phyloP scores from a whole-genome alignment of 805 yeast species.

The Candida jianshihensis region DNA sequence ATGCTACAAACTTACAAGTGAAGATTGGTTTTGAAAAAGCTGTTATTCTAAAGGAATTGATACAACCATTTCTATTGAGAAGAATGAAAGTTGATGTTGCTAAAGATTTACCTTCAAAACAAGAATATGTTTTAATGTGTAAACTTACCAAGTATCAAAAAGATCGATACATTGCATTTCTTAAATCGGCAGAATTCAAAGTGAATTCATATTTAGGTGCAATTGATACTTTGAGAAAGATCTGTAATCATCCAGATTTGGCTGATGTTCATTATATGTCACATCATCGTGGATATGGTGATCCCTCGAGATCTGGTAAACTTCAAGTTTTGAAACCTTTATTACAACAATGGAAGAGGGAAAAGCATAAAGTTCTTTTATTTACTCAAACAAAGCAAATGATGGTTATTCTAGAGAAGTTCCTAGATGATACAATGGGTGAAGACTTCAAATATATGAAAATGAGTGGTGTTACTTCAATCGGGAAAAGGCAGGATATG shows the following conservation, averaged over 20 bases:
- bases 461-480: conserved; percentile 94
- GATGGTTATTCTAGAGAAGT: conserved; percentile 78
- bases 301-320: conserved; percentile 69
- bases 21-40: conserved; percentile 97
- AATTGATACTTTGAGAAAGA: conserved; percentile 82
- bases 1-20: conserved; percentile 92
- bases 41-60: conserved; percentile 76
- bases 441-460: conserved; percentile 49
- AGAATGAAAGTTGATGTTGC: conserved; percentile 93
- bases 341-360: conserved; percentile 65
- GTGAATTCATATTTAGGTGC: conserved; percentile 79
- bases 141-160: conserved; percentile 73
- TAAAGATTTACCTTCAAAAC: conserved; percentile 85
- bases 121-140: conserved; percentile 91
- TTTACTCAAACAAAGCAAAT: conserved; percentile 92
- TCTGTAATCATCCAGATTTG: conserved; percentile 94
- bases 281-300: conserved; percentile 38
- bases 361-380: conserved; percentile 73
- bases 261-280: conserved; percentile 37
- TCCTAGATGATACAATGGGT: conserved; percentile 36
- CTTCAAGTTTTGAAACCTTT: conserved; percentile 81
- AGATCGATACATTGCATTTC: conserved; percentile 63
- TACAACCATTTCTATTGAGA: conserved; percentile 82
- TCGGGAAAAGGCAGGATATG: conserved; percentile 63
- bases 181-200: conserved; percentile 72